Conservation (phyloP, 1,139 yeast genomes). For the Arxiozyma slooffiae region DNA sequence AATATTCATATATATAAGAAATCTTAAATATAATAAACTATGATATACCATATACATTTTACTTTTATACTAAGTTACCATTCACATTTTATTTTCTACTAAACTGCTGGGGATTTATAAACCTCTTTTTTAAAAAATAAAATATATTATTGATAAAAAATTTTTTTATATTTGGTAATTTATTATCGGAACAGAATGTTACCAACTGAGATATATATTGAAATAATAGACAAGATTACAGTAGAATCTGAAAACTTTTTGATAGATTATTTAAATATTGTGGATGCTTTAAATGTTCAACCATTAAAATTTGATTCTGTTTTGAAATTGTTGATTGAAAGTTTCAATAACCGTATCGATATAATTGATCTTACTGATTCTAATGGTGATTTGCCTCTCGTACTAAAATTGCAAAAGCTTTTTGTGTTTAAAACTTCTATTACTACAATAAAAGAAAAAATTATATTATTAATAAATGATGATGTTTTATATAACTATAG, state of each 20-base stretch:
- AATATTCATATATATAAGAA: too few species aligned
- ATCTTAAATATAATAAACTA: too few species aligned
- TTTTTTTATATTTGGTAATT: neutral
- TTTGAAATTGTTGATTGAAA: conserved; percentile 5
- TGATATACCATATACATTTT: too few species aligned
- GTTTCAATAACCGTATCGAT: conserved; percentile 3
- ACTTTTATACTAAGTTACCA: too few species aligned
- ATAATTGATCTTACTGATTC: conserved; percentile 2
- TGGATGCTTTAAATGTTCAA: conserved; percentile 3
- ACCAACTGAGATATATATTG: conserved; percentile 12
- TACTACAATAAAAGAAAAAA: neutral
- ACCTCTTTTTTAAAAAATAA: too few species aligned
- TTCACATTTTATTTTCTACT: too few species aligned
- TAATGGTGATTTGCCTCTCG: neutral
- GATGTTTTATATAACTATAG: neutral
- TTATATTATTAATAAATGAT: conserved; percentile 1
- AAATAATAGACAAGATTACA: conserved; percentile 9
- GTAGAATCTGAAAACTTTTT: conserved; percentile 6
- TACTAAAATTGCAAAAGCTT: neutral
- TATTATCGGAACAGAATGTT: neutral
- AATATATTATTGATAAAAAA: too few species aligned
- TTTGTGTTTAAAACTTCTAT: neutral
- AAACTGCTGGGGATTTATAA: too few species aligned
- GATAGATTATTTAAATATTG: conserved; percentile 9
- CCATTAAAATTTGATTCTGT: neutral